Evolutionary conservation across 345 rosid species (phyloP).

Genomic region (Alliaria petiolata): DNA sequence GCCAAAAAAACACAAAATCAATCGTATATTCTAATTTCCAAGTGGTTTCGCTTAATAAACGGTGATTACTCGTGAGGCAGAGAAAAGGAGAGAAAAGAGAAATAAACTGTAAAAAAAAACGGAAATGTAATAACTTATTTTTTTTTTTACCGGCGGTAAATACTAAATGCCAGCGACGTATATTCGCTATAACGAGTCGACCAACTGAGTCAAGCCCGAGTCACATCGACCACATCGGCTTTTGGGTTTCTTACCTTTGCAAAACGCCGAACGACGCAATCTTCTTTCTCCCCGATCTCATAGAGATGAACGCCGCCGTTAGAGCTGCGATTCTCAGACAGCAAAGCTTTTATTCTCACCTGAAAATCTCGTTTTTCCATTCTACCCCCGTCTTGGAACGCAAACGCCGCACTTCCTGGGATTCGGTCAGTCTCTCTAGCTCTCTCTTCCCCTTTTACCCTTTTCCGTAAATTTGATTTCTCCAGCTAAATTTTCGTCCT

Average conservation of each 20-base stretch:
- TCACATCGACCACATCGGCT: slow-evolving; percentile 11
- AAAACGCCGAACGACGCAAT: slow-evolving; percentile 12
- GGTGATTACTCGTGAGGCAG: slow-evolving; percentile 15
- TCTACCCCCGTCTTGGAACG: slow-evolving; percentile 64
- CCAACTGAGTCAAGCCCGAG: slow-evolving; percentile 33
- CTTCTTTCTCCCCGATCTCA: slow-evolving; percentile 2
- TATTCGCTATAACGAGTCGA: not conserved
- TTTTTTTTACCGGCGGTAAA: slow-evolving; percentile 2
- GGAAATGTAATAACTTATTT: not conserved
- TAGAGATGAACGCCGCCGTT: slow-evolving; percentile 39
- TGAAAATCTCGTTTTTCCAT: slow-evolving; percentile 47
- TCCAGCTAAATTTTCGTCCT: slow-evolving; percentile 9
- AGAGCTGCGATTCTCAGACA: slow-evolving; percentile 43
- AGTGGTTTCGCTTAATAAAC: slow-evolving; percentile 5
- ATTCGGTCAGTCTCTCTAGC: slow-evolving; percentile 37
- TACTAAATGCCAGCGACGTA: not conserved
- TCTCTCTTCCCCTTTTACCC: not conserved
- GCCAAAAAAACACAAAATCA: not conserved
- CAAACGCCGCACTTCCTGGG: slow-evolving; percentile 43
- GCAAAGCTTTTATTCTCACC: slow-evolving; percentile 22
- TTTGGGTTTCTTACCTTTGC: slow-evolving; percentile 6
- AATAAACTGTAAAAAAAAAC: not conserved
- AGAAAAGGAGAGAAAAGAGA: too few species aligned
- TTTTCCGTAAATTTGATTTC: not conserved
- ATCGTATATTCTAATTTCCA: not conserved